Base-by-base conservation (phyloP, 345 rosid genomes). In the Eucalyptus brandiana region DNA sequence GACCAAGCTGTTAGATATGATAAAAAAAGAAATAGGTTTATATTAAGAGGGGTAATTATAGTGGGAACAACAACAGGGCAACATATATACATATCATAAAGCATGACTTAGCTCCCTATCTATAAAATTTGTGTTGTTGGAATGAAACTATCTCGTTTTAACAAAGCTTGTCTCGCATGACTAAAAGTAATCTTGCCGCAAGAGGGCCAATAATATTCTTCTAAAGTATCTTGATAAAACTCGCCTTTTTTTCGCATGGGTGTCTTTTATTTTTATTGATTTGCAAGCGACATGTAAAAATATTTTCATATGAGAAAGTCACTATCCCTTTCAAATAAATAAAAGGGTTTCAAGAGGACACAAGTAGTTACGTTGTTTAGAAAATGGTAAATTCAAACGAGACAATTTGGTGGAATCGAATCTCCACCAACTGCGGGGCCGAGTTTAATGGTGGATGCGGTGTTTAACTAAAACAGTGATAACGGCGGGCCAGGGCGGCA, bases 111-210 rank as follows among this genome's bases (percentile, higher is more conserved):
- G 62, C 30, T 56, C 62, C 62, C 1, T 0, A 21, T 23, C 62
- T 23, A 56, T 56, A 56, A 0, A 24, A 56, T 56, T 56, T 23
- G 62, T 56, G 62, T 24, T 0, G 0, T 53, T 4, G 13, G 10
- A 56, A 56, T 5, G 62, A 56, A 56, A 56, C 13, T 1, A 3
- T 56, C 62, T 56, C 13, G 0, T 23, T 1, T 23, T 9, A 56
- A 9, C 12, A 23, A 56, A 2, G 62, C 28, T 56, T 0, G 3
- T 56, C 62, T 56, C 12, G 1, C 1, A 1, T 24, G 28, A 23
- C 30, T 24, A 56, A 56, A 56, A 24, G 30, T 56, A 56, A 56
- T 24, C 28, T 56, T 10, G 62, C 6, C 30, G 1, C 62, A 56
- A 9, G 12, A 24, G 3, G 6, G 1, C 30, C 28, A 9, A 56